Conservation (phyloP, 495 filamentous ascomycete genomes). For the Rostrohypoxylon terebratum region DNA sequence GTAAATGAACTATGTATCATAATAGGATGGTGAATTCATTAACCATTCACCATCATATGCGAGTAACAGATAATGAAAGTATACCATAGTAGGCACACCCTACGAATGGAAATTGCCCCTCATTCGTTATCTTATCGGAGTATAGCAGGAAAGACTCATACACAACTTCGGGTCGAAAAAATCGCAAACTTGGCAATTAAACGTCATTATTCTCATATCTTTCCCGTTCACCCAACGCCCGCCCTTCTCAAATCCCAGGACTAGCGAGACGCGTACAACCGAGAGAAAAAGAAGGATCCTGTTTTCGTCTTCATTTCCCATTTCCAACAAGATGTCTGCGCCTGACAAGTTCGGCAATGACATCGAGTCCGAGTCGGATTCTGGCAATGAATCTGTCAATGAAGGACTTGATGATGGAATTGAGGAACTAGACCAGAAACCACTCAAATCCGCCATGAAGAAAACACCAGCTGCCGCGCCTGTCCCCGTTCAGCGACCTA, state of each 20-base stretch:
- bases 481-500: slow-evolving; percentile 59
- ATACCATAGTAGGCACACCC: not conserved
- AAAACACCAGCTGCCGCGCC: slow-evolving; percentile 55
- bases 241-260: not conserved
- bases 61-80: not conserved
- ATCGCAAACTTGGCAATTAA: slow-evolving; percentile 37
- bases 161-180: slow-evolving; percentile 43
- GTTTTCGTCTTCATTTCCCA: not conserved
- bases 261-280: not conserved
- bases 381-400: slow-evolving; percentile 57
- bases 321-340: slow-evolving; percentile 37
- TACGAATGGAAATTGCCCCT: slow-evolving; percentile 41
- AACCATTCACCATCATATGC: not conserved
- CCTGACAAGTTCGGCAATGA: slow-evolving; percentile 49
- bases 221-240: not conserved
- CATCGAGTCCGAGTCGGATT: slow-evolving; percentile 46
- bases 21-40: not conserved
- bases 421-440: slow-evolving; percentile 57
- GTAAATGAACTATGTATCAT: not conserved
- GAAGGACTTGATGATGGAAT: slow-evolving; percentile 53
- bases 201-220: slow-evolving; percentile 37
- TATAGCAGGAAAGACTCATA: slow-evolving; percentile 40
- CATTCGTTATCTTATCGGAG: slow-evolving; percentile 45
- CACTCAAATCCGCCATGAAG: slow-evolving; percentile 61
- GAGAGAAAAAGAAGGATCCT: not conserved